These are phyloP conservation scores for Aciculosporium take DNA, from an alignment of 2,329 filamentous ascomycete species.

Conservation along the genomic window DNA sequence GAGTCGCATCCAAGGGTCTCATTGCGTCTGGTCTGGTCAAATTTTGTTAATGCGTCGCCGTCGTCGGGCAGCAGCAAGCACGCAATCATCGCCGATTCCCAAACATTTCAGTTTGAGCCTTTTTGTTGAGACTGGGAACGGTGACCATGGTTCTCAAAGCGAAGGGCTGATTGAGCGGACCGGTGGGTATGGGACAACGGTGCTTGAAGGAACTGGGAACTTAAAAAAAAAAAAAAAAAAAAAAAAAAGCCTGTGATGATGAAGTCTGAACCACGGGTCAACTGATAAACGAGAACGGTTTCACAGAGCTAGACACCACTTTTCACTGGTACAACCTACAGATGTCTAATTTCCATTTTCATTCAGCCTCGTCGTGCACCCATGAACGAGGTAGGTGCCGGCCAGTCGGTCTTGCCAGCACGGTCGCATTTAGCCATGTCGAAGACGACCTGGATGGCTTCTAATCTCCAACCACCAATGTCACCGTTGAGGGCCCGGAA, in stretches of 20 bases:
- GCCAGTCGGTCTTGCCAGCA: background rate
- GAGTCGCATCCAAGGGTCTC: constrained; percentile 5
- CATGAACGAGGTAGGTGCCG: constrained; percentile 13
- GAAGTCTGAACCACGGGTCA: background rate
- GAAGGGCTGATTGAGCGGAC: background rate
- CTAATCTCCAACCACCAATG: constrained; percentile 2
- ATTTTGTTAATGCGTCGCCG: constrained; percentile 3
- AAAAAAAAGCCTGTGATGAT: background rate
- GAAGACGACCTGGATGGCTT: background rate
- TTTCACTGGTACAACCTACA: background rate
- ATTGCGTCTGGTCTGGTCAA: background rate
- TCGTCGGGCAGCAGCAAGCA: constrained; percentile 15
- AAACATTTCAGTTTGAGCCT: background rate
- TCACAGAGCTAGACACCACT: background rate
- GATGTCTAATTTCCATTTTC: background rate
- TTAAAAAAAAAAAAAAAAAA: background rate
- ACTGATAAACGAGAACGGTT: background rate
- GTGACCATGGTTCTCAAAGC: background rate
- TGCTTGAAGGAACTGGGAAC: background rate
- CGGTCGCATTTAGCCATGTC: background rate
- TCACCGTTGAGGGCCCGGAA: constrained; percentile 1
- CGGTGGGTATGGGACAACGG: background rate
- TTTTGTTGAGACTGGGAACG: background rate
- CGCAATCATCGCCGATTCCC: background rate
- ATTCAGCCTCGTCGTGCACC: constrained; percentile 7